phyloP scores from a whole-genome alignment of 352 stramenopile genomes.

The Globisporangium heterothallicum region DNA sequence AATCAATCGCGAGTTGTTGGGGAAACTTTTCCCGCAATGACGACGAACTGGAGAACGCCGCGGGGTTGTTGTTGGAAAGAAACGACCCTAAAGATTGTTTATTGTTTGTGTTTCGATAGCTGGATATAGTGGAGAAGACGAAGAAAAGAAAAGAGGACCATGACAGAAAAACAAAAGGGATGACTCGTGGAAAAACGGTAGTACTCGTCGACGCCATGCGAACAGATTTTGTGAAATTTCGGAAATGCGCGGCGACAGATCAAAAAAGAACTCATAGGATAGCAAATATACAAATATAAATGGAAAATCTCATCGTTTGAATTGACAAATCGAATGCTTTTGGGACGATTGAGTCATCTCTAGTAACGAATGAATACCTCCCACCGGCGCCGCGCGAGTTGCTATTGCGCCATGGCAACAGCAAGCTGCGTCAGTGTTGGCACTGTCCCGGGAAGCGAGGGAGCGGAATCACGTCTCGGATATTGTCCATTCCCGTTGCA shows the following conservation, averaged over 20 bases:
- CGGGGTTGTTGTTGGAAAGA: conserved; percentile 1
- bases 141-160: neutral
- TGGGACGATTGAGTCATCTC: neutral
- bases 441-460: conserved; percentile 95
- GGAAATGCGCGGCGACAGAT: neutral
- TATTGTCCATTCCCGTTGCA: conserved; percentile 97
- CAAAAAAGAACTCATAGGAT: conserved; percentile 4
- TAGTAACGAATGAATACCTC: neutral
- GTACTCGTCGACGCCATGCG: no score
- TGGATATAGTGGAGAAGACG: neutral
- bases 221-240: neutral
- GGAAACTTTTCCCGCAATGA: conserved; percentile 68
- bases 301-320: conserved; percentile 1
- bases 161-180: conserved; percentile 1
- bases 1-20: conserved; percentile 65
- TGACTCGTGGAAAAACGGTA: conserved; percentile 1
- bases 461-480: conserved; percentile 97
- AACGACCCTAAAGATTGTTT: neutral
- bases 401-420: no score
- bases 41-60: neutral
- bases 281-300: conserved; percentile 11
- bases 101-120: conserved; percentile 6
- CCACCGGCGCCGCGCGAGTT: no score
- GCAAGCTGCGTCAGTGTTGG: conserved; percentile 36
- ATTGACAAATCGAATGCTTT: neutral